phyloP scores from a whole-genome alignment of 78 protist genomes.

The Planoprotostelium fungivorum region DNA sequence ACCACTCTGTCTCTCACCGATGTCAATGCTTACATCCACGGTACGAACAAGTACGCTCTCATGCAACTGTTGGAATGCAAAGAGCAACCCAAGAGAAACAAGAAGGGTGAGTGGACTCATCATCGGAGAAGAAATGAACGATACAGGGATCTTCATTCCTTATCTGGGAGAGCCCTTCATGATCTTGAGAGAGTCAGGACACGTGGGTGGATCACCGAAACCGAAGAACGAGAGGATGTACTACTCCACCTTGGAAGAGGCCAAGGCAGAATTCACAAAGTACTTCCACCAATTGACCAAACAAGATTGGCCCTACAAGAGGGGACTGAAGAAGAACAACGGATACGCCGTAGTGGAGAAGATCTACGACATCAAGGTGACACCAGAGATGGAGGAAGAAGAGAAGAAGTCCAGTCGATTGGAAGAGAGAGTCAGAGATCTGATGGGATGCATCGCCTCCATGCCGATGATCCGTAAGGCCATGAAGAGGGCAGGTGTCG shows the following conservation, averaged over 20 bases:
- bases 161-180: not conserved
- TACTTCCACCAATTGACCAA: not conserved
- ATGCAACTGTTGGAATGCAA: not conserved
- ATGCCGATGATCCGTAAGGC: not conserved
- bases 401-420: not conserved
- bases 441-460: not conserved
- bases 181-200: not conserved
- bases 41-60: not conserved
- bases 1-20: not conserved
- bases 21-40: not conserved
- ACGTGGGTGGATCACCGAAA: not conserved
- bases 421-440: not conserved
- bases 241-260: not conserved
- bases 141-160: not conserved
- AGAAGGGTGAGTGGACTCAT: not conserved
- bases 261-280: not conserved
- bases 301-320: not conserved
- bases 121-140: too few species aligned
- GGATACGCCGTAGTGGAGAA: not conserved
- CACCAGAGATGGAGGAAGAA: not conserved
- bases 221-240: not conserved
- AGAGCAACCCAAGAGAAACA: not conserved
- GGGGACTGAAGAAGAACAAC: not conserved
- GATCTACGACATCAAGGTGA: not conserved
- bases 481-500: not conserved